Percentiles rank a stretch among this genome's conserved stretches.
Conservation (phyloP, 2,329 filamentous ascomycete genomes). For the Ascochyta clinopodiicola region DNA sequence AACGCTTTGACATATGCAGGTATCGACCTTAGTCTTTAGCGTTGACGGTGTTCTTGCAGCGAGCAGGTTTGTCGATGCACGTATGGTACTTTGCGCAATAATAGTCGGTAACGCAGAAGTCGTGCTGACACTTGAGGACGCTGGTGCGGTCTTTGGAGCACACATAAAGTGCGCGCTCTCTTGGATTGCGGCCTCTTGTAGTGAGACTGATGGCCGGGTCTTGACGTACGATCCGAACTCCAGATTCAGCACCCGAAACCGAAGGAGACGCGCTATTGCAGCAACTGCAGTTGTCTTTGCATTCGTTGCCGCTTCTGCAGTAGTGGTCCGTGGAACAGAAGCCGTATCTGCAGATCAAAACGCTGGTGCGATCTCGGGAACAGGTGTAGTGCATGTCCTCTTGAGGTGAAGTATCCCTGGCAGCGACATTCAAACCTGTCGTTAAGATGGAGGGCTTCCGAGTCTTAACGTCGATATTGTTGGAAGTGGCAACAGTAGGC, state of each 20-base stretch:
- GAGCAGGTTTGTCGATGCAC: conserved; percentile 3
- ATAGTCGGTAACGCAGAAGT: conserved; percentile 9
- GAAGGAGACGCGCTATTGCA: not conserved
- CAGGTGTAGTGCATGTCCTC: conserved; percentile 7
- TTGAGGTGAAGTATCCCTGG: not conserved
- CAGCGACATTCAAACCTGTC: not conserved
- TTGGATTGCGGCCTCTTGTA: not conserved
- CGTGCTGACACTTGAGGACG: conserved; percentile 2
- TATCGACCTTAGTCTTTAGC: not conserved
- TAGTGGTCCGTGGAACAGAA: conserved; percentile 15
- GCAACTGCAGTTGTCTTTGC: conserved; percentile 1
- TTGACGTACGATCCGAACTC: not conserved
- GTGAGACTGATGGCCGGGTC: not conserved
- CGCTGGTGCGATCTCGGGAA: conserved; percentile 4
- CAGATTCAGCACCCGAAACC: not conserved
- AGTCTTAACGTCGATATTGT: not conserved
- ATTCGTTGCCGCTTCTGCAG: conserved; percentile 1
- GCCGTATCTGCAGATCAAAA: conserved; percentile 12
- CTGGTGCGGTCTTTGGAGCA: conserved; percentile 9
- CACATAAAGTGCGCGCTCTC: not conserved
- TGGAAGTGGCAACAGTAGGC: not conserved
- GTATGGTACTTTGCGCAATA: conserved; percentile 4
- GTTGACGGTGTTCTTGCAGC: not conserved
- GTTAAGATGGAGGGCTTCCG: not conserved
- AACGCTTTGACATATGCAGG: not conserved